Conservation (phyloP, 352 stramenopile genomes). For the Elongisporangium anandrum region DNA sequence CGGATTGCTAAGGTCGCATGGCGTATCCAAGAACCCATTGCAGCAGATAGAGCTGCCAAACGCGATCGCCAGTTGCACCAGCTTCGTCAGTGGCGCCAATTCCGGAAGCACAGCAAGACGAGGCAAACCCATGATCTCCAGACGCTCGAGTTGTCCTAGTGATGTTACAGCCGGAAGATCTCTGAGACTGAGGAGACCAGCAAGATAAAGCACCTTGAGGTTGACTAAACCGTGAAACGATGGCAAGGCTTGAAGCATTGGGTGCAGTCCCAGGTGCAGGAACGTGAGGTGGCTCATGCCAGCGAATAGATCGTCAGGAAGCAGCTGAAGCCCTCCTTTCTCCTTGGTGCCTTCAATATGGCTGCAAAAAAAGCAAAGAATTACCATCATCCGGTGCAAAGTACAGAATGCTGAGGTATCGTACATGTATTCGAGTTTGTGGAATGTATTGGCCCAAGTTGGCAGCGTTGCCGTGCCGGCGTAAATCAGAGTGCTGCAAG, state of each 20-base stretch:
- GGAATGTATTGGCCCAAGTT: conserved; percentile 19
- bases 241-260: no score
- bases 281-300: conserved; percentile 26
- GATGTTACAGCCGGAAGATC: conserved; percentile 19
- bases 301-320: conserved; percentile 23
- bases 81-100: background rate
- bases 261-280: background rate
- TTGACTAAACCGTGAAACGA: no score
- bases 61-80: conserved; percentile 15
- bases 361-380: no score
- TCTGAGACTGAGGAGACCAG: conserved; percentile 9
- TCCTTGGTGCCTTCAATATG: conserved; percentile 46
- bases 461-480: conserved; percentile 14
- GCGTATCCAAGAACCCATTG: background rate
- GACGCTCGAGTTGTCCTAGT: conserved; percentile 14
- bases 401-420: conserved; percentile 1
- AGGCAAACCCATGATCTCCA: conserved; percentile 9
- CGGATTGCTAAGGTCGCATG: conserved; percentile 19
- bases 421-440: conserved; percentile 37
- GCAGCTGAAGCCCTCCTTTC: conserved; percentile 19
- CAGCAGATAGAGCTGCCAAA: background rate
- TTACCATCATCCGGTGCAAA: no score
- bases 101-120: background rate
- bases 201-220: conserved; percentile 30
- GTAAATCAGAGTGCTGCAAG: conserved; percentile 31